A percentile compares a stretch with the other conserved stretches of the same genome.
Evolutionary conservation across 2,329 filamentous ascomycete genomes (phyloP).

Genomic region (Xylariaceae sp.): DNA sequence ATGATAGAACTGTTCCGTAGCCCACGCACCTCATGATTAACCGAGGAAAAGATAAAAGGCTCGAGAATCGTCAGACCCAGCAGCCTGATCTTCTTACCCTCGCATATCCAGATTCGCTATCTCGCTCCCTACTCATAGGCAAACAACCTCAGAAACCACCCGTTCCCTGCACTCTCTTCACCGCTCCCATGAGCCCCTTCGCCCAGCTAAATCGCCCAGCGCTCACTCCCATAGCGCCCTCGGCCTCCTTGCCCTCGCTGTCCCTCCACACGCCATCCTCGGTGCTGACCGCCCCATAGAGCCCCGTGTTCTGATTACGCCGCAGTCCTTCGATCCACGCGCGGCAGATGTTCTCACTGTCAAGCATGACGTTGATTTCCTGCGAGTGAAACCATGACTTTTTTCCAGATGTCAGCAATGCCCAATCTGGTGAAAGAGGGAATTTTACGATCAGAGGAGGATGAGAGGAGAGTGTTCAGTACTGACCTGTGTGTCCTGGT

Average conservation of each 20-base stretch:
- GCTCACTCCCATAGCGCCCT: slow-evolving; percentile 50
- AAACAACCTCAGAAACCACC: slow-evolving; percentile 22
- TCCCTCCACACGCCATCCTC: slow-evolving; percentile 63
- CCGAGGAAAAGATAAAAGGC: too few relatives aligned
- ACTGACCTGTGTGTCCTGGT: slow-evolving; percentile 83
- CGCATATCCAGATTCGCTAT: too few relatives aligned
- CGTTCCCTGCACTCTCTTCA: slow-evolving; percentile 23
- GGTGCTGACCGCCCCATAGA: slow-evolving; percentile 48
- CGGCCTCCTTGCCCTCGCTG: slow-evolving; percentile 35
- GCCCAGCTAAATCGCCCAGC: slow-evolving; percentile 31
- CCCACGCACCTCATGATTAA: too few relatives aligned
- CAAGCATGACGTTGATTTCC: slow-evolving; percentile 73
- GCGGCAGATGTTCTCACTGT: slow-evolving; percentile 56
- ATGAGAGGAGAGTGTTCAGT: too few relatives aligned
- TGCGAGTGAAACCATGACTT: slow-evolving; percentile 73
- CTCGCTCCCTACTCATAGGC: too few relatives aligned
- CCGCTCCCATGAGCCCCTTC: slow-evolving; percentile 22
- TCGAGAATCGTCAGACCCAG: too few relatives aligned
- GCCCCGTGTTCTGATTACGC: slow-evolving; percentile 63
- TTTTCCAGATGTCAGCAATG: too few relatives aligned
- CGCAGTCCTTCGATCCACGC: slow-evolving; percentile 59
- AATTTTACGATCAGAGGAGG: too few relatives aligned
- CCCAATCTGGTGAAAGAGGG: too few relatives aligned
- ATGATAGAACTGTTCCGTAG: too few relatives aligned
- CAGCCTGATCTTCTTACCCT: too few relatives aligned